These are phyloP conservation scores for Rehmannia glutinosa DNA, from an alignment of 257 asterid species.

Conservation along the genomic window DNA sequence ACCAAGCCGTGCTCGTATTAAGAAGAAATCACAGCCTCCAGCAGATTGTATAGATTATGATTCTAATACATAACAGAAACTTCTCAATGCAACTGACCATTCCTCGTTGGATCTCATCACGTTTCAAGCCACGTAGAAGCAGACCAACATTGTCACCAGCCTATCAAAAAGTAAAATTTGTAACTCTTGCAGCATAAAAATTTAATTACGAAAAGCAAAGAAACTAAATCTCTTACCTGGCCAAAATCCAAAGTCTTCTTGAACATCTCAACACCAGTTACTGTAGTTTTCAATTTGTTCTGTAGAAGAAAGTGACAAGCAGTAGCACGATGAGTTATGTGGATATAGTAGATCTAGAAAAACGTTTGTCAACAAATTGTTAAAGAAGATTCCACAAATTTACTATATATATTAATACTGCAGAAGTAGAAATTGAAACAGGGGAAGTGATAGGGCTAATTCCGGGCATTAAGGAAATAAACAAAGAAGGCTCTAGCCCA, in stretches of 20 bases:
- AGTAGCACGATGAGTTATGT: neutral
- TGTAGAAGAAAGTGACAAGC: conserved; percentile 22
- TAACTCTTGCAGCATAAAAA: neutral
- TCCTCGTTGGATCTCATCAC: conserved; percentile 85
- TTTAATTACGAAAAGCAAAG: neutral
- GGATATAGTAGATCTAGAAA: neutral
- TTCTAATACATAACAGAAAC: neutral
- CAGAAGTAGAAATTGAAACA: neutral
- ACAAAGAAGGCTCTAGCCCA: neutral
- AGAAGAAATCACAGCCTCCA: neutral
- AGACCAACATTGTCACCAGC: conserved; percentile 98
- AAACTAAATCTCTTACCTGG: conserved; percentile 40
- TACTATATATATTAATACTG: neutral
- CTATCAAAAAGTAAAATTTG: conserved; percentile 30
- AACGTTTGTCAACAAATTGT: neutral
- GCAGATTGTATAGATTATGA: neutral
- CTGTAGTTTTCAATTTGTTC: conserved; percentile 72
- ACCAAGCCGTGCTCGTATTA: neutral
- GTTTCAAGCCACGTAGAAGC: conserved; percentile 84
- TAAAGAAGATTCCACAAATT: neutral
- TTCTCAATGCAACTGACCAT: conserved; percentile 48
- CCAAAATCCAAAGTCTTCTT: conserved; percentile 83
- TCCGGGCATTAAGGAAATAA: neutral
- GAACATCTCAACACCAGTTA: conserved; percentile 97
- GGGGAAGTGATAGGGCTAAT: conserved; percentile 7